Conservation (phyloP, 225 moss, liverwort and hornwort genomes). For the Pleurozium schreberi region DNA sequence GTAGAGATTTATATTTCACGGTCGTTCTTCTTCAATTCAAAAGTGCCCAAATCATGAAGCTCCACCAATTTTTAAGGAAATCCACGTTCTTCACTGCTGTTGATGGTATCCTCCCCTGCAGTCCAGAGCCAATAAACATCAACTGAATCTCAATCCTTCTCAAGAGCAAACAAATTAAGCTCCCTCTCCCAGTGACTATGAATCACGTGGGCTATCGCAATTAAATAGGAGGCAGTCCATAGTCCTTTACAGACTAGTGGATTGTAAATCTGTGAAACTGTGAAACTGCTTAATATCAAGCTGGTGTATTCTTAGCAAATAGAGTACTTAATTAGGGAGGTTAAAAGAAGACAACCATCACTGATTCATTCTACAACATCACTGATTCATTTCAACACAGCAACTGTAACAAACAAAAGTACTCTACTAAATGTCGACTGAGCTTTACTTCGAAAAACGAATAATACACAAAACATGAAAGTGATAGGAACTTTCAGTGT, state of each 20-base stretch:
- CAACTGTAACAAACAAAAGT: background rate
- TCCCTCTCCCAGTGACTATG: background rate
- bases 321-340: background rate
- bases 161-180: background rate
- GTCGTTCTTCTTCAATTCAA: background rate
- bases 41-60: background rate
- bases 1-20: background rate
- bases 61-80: background rate
- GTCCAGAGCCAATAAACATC: background rate
- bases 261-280: background rate
- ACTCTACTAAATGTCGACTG: background rate
- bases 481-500: background rate
- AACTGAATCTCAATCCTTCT: background rate
- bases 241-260: background rate
- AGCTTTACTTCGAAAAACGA: background rate
- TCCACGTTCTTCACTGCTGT: background rate
- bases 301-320: background rate
- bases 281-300: background rate
- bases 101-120: background rate
- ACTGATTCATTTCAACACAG: background rate
- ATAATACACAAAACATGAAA: background rate
- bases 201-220: background rate
- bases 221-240: background rate
- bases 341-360: background rate
- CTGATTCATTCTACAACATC: background rate